Base-by-base conservation (phyloP, 2,329 filamentous ascomycete genomes). In the Fusarium transvaalense region DNA sequence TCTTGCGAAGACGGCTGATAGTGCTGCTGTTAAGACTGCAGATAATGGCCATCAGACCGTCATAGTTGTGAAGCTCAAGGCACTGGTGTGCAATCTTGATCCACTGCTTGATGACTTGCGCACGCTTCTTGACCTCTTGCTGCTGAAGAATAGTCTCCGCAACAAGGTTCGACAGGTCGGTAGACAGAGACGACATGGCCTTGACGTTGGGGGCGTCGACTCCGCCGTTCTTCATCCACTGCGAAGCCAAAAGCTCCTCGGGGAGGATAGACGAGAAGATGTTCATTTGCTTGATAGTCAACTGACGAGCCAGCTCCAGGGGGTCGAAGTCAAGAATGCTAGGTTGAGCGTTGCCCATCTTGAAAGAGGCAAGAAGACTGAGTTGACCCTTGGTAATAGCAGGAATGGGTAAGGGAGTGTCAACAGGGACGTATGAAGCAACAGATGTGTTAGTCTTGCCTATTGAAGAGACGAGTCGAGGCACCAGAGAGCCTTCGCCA, bases 21-120 rank as follows among this genome's bases (percentile, higher is more conserved):
- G 94, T 95, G 17, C 94, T 97, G 59, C 92, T 94, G 79, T 97
- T 97, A 48, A 99, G 82, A 12, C 92, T 94, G 83, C 94, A 97
- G 74, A 97, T 93, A 72, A 99, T 97, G 10, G 96, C 94, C 94
- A 98, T 97, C 13, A 99, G 82, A 0, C 93, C 93, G 76, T 99
- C 95, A 74, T 97, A 99, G 81, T 99, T 99, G 82, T 96, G 91
- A 27, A 98, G 86, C 75, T 96, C 92, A 7, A 97, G 83, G 70
- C 93, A 97, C 74, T 92, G 92, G 72, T 91, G 87, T 1, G 93
- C 93, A 71, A 98, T 90, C 84, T 98, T 99, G 77, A 97, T 92
- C 96, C 96, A 99, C 73, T 98, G 94, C 82, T 99, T 98, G 82
- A 99, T 96, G 53, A 94, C 88, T 3, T 87, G 82, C 1, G 96